Base-by-base conservation (phyloP, 192 early-diverging fungal genomes). In the Chytriomyces sp. region DNA sequence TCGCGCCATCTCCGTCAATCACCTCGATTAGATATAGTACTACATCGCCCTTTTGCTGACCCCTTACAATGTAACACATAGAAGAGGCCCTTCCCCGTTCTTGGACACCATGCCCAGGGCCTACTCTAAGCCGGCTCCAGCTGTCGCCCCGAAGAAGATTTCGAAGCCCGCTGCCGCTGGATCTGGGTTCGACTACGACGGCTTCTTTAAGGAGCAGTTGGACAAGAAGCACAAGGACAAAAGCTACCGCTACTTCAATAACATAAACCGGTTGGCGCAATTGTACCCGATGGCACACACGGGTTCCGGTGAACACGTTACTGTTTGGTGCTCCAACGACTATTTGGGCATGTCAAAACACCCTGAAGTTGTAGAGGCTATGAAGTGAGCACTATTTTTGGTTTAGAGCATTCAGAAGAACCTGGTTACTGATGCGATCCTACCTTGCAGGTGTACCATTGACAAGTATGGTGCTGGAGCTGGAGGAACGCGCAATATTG, bases 181-280 rank as follows among this genome's bases (percentile, higher is more conserved):
- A 17, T n/a, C n/a, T n/a, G n/a, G n/a, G n/a, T 99, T 98, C 75
- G 93, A 98, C 79, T 99, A 99, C 80, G 94, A 98, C 78, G 80
- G 82, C 49, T 84, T 91, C 68, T 99, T 95, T 80, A 82, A 89
- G 70, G 74, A 72, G 30, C 91, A 95, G 80, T 77, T 99, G 40
- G 91, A 95, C 41, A 95, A 95, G 89, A 99, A 99, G 83, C 94
- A 96, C 78, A 85, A 88, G 73, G 95, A 99, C 90, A 93, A 94
- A 85, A 91, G 89, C 75, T 99, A 99, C 86, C 91, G 97, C 74
- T 99, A 98, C 85, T 99, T 99, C 79, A 99, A 99, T 91, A 99
- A 99, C 86, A 98, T 99, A 86, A 99, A 99, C 82, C 92, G 97
- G 37, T 84, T 99, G 30, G 97, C 97, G 6, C 83, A 91, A 77